Evolutionary conservation across 257 asterid genomes (phyloP), one percentile per base, ranked within the genome.

Genomic region (Nicotiana tomentosiformis): DNA sequence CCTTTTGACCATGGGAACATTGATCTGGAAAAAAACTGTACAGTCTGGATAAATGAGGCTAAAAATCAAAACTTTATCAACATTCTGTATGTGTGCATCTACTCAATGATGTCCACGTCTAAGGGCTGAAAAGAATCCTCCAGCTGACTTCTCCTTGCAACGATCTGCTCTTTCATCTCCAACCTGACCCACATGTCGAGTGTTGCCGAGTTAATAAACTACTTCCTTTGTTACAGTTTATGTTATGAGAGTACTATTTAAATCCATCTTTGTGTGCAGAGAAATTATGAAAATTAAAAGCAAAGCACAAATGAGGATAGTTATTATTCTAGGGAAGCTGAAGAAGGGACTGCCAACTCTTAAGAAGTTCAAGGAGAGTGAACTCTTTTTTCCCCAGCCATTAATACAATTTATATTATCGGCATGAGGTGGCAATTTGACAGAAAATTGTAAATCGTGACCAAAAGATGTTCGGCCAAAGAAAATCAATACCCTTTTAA

Each of bases 111-210:
- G 93, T 58, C 94, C 94, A 7, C 93, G 94, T 77, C 97, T 88
- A 74, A 93, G 87, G n/a, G 97, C 68, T 17, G 99, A 93, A 83
- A 94, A 93, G 70, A 95, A 91, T 39, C 99, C 97, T 83, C 95
- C 92, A n/a, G 94, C 80, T 7, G 94, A 74, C 88, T 91, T 93
- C 81, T 93, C 98, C 91, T 91, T 93, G 57, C 92, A 91, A 26
- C 90, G 91, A 80, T 93, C 94, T 20, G 88, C 91, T 65, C 91
- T 95, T 55, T 92, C 98, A 60, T 88, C 90, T 77, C 90, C 97
- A 51, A 93, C 97, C 99, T 96, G 93, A 80, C 39, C 15, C 84
- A 81, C 76, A 86, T 43, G 43, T 74, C n/a, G 4, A 26, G 26
- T 49, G 80, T 74, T 23, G 26, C 12, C 23, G 0, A 74, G 60